phyloP scores from a whole-genome alignment of 495 filamentous ascomycete genomes.

The Zalerion maritima region DNA sequence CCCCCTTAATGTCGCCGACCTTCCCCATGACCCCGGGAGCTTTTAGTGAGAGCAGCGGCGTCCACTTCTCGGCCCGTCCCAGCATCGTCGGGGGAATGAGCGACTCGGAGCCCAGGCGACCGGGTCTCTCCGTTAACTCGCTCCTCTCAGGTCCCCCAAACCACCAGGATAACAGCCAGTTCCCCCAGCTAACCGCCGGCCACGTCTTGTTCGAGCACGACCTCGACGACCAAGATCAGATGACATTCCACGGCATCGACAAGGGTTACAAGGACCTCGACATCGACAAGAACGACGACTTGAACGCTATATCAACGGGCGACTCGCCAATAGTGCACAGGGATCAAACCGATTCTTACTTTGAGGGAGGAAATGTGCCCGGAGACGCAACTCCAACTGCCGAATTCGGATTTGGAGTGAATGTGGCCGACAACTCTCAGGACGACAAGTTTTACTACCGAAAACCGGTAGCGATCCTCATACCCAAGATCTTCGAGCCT shows the following conservation, averaged over 20 bases:
- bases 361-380: constrained; percentile 12
- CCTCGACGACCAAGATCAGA: constrained; percentile 16
- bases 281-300: constrained; percentile 52
- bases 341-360: constrained; percentile 8
- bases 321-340: constrained; percentile 26
- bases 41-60: too few species aligned
- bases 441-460: constrained; percentile 53
- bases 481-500: constrained; percentile 19
- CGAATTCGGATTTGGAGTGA: constrained; percentile 32
- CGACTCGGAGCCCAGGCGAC: constrained; percentile 8
- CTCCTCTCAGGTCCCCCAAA: constrained; percentile 22
- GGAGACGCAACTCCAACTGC: constrained; percentile 25
- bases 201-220: too few species aligned
- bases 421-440: constrained; percentile 32
- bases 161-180: constrained; percentile 5
- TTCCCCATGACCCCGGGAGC: too few species aligned
- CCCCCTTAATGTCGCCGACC: too few species aligned
- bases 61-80: neutral
- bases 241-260: constrained; percentile 49
- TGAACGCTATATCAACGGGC: constrained; percentile 28
- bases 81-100: neutral
- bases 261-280: constrained; percentile 54
- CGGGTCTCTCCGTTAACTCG: constrained; percentile 28
- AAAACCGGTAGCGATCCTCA: constrained; percentile 38
- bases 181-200: constrained; percentile 4